phyloP scores from a whole-genome alignment of 75 land plant species.

The Pinus taeda region DNA sequence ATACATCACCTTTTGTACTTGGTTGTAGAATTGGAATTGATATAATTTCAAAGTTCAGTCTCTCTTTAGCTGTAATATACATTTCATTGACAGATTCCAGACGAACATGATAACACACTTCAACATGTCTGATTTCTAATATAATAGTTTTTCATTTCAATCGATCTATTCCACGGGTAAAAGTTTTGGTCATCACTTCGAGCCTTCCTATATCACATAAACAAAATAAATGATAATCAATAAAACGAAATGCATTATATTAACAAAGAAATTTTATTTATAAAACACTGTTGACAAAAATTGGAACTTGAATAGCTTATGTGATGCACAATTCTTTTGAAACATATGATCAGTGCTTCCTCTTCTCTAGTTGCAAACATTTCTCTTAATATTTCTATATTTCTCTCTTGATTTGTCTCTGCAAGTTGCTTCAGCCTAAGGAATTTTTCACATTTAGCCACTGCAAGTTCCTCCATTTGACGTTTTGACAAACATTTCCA shows the following conservation, averaged over 20 bases:
- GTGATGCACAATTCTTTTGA: neutral
- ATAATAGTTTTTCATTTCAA: neutral
- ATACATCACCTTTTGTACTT: neutral
- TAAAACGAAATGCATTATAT: too few relatives aligned
- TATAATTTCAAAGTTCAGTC: neutral
- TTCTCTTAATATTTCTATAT: too few relatives aligned
- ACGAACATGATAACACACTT: neutral
- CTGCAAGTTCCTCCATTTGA: too few relatives aligned
- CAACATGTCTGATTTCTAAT: neutral
- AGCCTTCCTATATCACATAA: too few relatives aligned
- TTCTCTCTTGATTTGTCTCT: too few relatives aligned
- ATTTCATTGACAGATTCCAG: neutral
- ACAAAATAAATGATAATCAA: too few relatives aligned
- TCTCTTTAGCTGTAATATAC: neutral
- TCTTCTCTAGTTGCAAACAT: neutral
- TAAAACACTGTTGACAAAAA: neutral
- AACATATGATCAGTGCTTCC: neutral
- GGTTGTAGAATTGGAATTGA: neutral
- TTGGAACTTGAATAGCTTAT: neutral
- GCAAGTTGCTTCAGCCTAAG: too few relatives aligned
- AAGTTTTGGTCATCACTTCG: neutral
- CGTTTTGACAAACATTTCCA: too few relatives aligned
- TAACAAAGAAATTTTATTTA: neutral
- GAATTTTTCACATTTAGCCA: too few relatives aligned
- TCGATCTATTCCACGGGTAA: neutral